Percentiles rank a stretch among this genome's conserved stretches.
Evolutionary conservation across 179 eudicot genomes (phyloP).

Genomic region (Corrigiola litoralis): DNA sequence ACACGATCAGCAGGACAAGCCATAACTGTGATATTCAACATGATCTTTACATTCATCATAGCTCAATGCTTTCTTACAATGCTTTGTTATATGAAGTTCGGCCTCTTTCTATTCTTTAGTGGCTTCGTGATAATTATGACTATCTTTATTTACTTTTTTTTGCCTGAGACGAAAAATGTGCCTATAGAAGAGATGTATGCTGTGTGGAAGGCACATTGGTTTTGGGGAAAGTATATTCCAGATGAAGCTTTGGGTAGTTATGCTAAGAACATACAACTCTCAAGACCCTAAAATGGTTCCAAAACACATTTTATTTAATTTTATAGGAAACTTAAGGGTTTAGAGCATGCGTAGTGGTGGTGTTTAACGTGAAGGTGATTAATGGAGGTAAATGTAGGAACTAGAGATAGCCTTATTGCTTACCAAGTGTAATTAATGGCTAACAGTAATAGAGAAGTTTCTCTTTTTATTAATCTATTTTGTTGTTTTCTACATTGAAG

Average conservation of each 20-base stretch:
- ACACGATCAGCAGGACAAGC: conserved; percentile 34
- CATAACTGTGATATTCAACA: conserved; percentile 32
- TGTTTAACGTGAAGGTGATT: conserved; percentile 1
- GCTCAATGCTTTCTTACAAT: conserved; percentile 32
- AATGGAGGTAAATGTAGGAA: conserved; percentile 4
- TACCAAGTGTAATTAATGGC: too few relatives aligned
- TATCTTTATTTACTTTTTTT: conserved; percentile 23
- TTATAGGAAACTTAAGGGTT: not conserved
- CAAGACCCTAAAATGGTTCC: not conserved
- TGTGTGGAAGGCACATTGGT: conserved; percentile 37
- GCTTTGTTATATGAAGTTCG: conserved; percentile 28
- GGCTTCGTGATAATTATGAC: conserved; percentile 32
- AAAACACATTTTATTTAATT: not conserved
- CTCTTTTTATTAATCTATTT: too few relatives aligned
- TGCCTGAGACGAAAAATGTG: conserved; percentile 31
- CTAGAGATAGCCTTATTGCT: not conserved
- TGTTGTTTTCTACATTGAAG: too few relatives aligned
- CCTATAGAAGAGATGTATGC: conserved; percentile 34
- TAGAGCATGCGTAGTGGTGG: not conserved
- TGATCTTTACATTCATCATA: conserved; percentile 29
- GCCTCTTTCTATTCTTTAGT: conserved; percentile 31
- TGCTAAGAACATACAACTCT: conserved; percentile 19
- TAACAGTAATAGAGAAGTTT: too few relatives aligned
- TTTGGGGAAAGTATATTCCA: conserved; percentile 32
- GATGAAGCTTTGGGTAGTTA: conserved; percentile 25